Evolutionary conservation across 257 asterid genomes (phyloP).

Genomic region (Coffea eugenioides): DNA sequence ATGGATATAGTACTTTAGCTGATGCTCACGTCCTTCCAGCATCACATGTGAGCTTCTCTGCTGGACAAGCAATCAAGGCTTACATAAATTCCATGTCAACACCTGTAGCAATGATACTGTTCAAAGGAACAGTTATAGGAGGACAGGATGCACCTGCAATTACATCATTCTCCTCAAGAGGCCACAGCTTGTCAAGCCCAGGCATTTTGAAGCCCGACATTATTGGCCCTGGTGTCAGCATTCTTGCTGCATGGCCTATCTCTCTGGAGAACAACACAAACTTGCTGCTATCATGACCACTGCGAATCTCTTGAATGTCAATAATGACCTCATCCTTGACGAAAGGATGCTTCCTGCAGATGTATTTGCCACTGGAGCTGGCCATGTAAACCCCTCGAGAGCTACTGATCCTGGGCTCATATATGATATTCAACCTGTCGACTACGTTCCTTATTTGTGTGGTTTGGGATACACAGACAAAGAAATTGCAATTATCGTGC

Average conservation of each 20-base stretch:
- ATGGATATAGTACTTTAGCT: constrained; percentile 24
- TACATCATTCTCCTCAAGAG: constrained; percentile 11
- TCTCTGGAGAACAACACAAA: not conserved
- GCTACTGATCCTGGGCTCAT: constrained; percentile 37
- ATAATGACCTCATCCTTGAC: constrained; percentile 13
- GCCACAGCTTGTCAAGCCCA: too few relatives aligned
- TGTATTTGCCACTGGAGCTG: constrained; percentile 25
- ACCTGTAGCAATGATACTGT: constrained; percentile 27
- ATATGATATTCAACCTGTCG: constrained; percentile 23
- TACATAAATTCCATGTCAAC: constrained; percentile 24
- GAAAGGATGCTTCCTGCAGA: constrained; percentile 22
- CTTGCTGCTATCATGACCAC: not conserved
- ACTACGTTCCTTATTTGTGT: too few relatives aligned
- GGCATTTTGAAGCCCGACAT: too few relatives aligned
- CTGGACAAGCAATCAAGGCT: constrained; percentile 23
- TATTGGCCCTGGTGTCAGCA: too few relatives aligned
- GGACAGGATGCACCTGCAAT: constrained; percentile 25
- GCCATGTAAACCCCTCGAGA: constrained; percentile 30
- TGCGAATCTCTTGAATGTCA: constrained; percentile 1
- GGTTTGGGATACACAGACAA: constrained; percentile 23
- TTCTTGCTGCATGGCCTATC: too few relatives aligned
- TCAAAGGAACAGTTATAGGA: constrained; percentile 30
- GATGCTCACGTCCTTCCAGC: constrained; percentile 28
- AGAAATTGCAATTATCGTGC: constrained; percentile 20
- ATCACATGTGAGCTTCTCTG: constrained; percentile 18